Conservation (phyloP, 345 rosid genomes). For the Populus tremula region DNA sequence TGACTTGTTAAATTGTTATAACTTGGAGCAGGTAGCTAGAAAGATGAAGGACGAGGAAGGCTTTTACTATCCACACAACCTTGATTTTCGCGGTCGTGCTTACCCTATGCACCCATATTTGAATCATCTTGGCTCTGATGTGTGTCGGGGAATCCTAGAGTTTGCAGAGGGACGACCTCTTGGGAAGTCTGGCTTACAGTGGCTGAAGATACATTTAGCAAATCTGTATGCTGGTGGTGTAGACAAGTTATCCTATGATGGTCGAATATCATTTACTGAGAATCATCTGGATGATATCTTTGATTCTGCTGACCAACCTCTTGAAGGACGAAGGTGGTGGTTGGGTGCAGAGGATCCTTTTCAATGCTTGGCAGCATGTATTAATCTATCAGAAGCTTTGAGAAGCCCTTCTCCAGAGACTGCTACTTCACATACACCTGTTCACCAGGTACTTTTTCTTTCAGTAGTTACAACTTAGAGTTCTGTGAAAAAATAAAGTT, state of each 20-base stretch:
- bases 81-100: slow-evolving; percentile 98
- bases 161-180: slow-evolving; percentile 91
- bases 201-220: slow-evolving; percentile 98
- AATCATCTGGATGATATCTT: slow-evolving; percentile 79
- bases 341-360: slow-evolving; percentile 94
- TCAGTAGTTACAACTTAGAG: not conserved
- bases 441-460: slow-evolving; percentile 71
- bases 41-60: slow-evolving; percentile 93
- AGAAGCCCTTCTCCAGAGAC: slow-evolving; percentile 79
- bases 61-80: slow-evolving; percentile 90
- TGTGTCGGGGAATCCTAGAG: slow-evolving; percentile 94
- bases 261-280: slow-evolving; percentile 78
- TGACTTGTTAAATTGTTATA: slow-evolving; percentile 21
- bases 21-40: slow-evolving; percentile 75
- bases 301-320: slow-evolving; percentile 92
- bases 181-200: slow-evolving; percentile 74
- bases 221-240: slow-evolving; percentile 92
- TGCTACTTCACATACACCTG: slow-evolving; percentile 70
- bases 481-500: not conserved
- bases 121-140: slow-evolving; percentile 97
- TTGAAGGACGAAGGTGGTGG: slow-evolving; percentile 98
- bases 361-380: slow-evolving; percentile 90
- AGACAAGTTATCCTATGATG: slow-evolving; percentile 81
- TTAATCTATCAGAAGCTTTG: slow-evolving; percentile 83
- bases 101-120: slow-evolving; percentile 98